Base-by-base conservation (phyloP, 2,329 filamentous ascomycete species). In the Aspergillus arachidicola region DNA sequence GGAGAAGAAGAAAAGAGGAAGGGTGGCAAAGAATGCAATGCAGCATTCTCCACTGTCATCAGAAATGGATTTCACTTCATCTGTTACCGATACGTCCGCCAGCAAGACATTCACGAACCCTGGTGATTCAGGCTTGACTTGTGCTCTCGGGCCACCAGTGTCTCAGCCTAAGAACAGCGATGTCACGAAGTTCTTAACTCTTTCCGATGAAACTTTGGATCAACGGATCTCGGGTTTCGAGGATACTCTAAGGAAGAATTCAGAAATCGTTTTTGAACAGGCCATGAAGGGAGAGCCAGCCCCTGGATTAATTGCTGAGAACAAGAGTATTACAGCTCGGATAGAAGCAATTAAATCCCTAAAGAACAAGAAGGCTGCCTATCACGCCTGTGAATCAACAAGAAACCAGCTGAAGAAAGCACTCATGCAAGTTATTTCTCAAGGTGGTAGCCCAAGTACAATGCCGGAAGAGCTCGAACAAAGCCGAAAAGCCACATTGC, bases 261-360 rank as follows among this genome's bases (percentile, higher is more conserved):
- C 79, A 1, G 73, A 78, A 51, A 64, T 74, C 38, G 73, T 79
- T 16, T 79, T 78, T 59, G 67, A 79, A 48, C 69, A 72, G 58
- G 72, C 75, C 32, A 75, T 81, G 72, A 72, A 75, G 60, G 78
- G 77, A 5, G 69, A 72, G 58, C 68, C 71, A 2, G 71, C 71
- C 2, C 71, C 74, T 16, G 75, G 78, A 28, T 56, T 80, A 54
- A 68, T 78, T 28, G 61, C 72, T 4, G 71, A 76, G 61, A 78
- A 78, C 63, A 77, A 77, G 58, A 61, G 60, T 16, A 71, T 81
- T 26, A 74, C 73, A 19, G 64, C 68, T 34, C 78, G 73, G 61
- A 78, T 81, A 26, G 72, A 77, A 54, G 75, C 78, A 6, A 73
- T 81, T 58, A 70, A 77, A 51, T 63, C 65, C 19, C 63, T 81